These are phyloP conservation scores for Endotrypanum monterogeii DNA, from an alignment of 208 protist genomes.

Conservation along the genomic window DNA sequence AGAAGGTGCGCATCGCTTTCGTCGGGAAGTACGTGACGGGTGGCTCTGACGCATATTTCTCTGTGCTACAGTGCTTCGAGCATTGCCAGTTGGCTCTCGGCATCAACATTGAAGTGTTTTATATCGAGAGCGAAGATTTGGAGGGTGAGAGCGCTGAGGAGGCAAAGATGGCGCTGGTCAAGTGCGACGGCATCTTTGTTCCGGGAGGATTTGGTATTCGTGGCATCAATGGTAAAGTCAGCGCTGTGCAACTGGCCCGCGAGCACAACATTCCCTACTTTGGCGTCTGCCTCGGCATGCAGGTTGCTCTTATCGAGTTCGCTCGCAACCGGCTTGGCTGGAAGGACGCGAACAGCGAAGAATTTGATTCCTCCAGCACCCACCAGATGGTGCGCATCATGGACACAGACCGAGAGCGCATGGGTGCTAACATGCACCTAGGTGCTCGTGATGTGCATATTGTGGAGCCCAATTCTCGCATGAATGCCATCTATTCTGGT, in stretches of 20 bases:
- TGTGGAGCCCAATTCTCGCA: slow-evolving; percentile 59
- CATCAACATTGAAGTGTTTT: slow-evolving; percentile 95
- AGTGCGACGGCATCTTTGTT: slow-evolving; percentile 97
- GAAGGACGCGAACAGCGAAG: slow-evolving; percentile 93
- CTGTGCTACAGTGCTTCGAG: slow-evolving; percentile 96
- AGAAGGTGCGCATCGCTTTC: slow-evolving; percentile 95
- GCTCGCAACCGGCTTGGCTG: slow-evolving; percentile 94
- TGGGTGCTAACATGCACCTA: slow-evolving; percentile 99
- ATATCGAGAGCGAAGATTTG: slow-evolving; percentile 91
- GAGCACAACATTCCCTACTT: slow-evolving; percentile 96
- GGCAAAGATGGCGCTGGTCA: slow-evolving; percentile 65
- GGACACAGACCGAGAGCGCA: slow-evolving; percentile 91
- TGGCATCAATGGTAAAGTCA: slow-evolving; percentile 97
- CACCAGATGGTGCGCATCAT: slow-evolving; percentile 98
- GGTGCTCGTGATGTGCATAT: slow-evolving; percentile 92
- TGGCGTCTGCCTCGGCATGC: slow-evolving; percentile 99
- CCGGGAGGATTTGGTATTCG: slow-evolving; percentile 98
- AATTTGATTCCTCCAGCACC: slow-evolving; percentile 89
- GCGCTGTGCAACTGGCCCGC: slow-evolving; percentile 95
- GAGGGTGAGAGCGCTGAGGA: slow-evolving; percentile 71
- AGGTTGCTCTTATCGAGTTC: slow-evolving; percentile 96
- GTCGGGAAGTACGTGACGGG: slow-evolving; percentile 98
- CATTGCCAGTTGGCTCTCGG: slow-evolving; percentile 93
- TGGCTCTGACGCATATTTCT: slow-evolving; percentile 97
- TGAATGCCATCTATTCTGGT: slow-evolving; percentile 87